Percentiles rank a stretch among this genome's conserved stretches.
Evolutionary conservation across 1,284 basidiomycete genomes (phyloP).

Genomic region (Tilletia horrida): DNA sequence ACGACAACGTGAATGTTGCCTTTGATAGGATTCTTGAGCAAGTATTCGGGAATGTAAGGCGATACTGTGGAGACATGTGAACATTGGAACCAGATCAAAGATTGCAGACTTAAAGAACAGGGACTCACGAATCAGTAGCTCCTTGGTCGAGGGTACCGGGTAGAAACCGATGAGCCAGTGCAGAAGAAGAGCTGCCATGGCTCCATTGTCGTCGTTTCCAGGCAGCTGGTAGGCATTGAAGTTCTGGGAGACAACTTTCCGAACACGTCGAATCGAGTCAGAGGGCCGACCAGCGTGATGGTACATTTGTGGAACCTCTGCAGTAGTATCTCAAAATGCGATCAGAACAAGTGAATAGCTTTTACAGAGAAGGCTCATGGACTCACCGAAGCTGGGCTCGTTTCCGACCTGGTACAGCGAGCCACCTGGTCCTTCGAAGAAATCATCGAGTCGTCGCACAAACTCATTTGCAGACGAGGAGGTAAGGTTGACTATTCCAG

Average conservation of each 20-base stretch:
- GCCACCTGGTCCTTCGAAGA: constrained; percentile 32
- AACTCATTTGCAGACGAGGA: constrained; percentile 30
- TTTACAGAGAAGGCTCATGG: constrained; percentile 23
- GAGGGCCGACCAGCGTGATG: constrained; percentile 33
- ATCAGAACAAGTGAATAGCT: no score
- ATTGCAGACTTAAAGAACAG: no score
- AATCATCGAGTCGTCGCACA: constrained; percentile 39
- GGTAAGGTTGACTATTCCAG: constrained; percentile 37
- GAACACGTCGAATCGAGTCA: constrained; percentile 30
- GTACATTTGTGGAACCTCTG: constrained; percentile 25
- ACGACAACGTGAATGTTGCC: constrained; percentile 35
- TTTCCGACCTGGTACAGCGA: constrained; percentile 40
- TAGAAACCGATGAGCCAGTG: constrained; percentile 64
- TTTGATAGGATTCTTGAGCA: constrained; percentile 37
- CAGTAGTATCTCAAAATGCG: no score
- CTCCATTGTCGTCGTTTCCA: constrained; percentile 64
- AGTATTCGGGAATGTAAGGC: constrained; percentile 41
- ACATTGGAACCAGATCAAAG: no score
- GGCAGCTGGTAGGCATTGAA: constrained; percentile 39
- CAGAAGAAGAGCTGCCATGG: constrained; percentile 67
- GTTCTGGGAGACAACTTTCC: constrained; percentile 34
- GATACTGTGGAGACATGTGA: constrained; percentile 26
- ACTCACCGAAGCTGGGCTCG: constrained; percentile 44
- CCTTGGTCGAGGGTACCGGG: constrained; percentile 60
- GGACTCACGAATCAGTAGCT: constrained; percentile 31